These are phyloP conservation scores for Simplicillium sp. DNA, from an alignment of 2,329 filamentous ascomycete genomes.

Conservation along the genomic window DNA sequence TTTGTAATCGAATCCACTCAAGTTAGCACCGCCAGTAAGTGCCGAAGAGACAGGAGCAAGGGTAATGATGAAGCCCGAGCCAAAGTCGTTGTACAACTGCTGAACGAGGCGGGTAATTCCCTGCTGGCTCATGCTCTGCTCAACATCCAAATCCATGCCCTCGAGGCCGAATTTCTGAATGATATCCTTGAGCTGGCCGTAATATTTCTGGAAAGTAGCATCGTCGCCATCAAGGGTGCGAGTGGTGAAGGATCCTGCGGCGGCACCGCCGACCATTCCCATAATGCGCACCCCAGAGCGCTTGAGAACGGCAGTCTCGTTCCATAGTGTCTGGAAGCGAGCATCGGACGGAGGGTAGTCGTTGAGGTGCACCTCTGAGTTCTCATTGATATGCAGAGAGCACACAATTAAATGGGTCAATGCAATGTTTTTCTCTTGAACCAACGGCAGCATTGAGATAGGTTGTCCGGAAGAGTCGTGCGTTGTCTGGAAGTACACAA, in stretches of 20 bases:
- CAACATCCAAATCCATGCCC: slow-evolving; percentile 66
- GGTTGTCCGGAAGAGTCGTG: slow-evolving; percentile 28
- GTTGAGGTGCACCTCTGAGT: slow-evolving; percentile 63
- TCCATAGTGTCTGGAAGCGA: slow-evolving; percentile 64
- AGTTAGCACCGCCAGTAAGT: slow-evolving; percentile 41
- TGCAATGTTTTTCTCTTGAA: slow-evolving; percentile 29
- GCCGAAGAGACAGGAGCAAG: slow-evolving; percentile 73
- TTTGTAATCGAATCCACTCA: slow-evolving; percentile 72
- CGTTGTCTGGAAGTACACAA: slow-evolving; percentile 42
- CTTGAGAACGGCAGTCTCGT: slow-evolving; percentile 62
- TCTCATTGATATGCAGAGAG: slow-evolving; percentile 68
- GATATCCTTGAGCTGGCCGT: slow-evolving; percentile 54
- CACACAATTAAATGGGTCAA: slow-evolving; percentile 74
- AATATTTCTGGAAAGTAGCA: slow-evolving; percentile 64
- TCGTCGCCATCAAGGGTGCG: slow-evolving; percentile 40
- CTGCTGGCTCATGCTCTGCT: slow-evolving; percentile 59
- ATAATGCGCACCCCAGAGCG: slow-evolving; percentile 64
- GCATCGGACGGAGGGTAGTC: slow-evolving; percentile 57
- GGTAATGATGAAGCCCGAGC: slow-evolving; percentile 60
- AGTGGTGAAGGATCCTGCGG: slow-evolving; percentile 57
- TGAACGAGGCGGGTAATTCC: slow-evolving; percentile 57
- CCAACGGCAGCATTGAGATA: slow-evolving; percentile 39
- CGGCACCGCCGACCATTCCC: slow-evolving; percentile 78
- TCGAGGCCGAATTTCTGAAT: slow-evolving; percentile 52
- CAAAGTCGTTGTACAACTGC: slow-evolving; percentile 59